A percentile compares a stretch with the other conserved stretches of the same genome.
Conservation (phyloP, 2,329 filamentous ascomycete genomes). For the Lachnum nothofagi region DNA sequence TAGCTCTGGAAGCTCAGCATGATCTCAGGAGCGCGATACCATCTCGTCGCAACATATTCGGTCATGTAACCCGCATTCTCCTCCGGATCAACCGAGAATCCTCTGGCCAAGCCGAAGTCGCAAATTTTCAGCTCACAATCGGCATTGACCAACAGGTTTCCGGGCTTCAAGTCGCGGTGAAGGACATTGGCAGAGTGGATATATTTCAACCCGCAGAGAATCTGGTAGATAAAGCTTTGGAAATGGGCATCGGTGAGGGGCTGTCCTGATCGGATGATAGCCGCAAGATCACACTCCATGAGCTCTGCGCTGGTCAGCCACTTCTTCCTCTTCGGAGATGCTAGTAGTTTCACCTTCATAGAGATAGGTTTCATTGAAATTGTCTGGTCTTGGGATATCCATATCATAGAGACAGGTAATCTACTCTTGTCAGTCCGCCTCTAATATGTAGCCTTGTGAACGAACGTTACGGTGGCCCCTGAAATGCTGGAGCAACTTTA, state of each 20-base stretch:
- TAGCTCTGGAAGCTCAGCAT: constrained; percentile 99
- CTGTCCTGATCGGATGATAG: constrained; percentile 95
- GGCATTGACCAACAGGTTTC: constrained; percentile 94
- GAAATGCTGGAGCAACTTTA: constrained; percentile 98
- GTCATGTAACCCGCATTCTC: constrained; percentile 99
- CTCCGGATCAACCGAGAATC: constrained; percentile 94
- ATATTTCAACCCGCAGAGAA: constrained; percentile 96
- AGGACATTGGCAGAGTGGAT: constrained; percentile 98
- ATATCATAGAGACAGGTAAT: constrained; percentile 99
- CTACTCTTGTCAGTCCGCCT: constrained; percentile 47
- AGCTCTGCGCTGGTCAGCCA: constrained; percentile 60
- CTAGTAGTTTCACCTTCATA: constrained; percentile 71
- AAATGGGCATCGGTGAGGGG: constrained; percentile 97
- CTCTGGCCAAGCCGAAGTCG: constrained; percentile 93
- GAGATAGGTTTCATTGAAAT: constrained; percentile 98
- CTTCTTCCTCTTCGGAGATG: not conserved
- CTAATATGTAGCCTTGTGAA: constrained; percentile 15
- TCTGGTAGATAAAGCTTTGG: constrained; percentile 99
- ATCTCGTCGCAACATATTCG: constrained; percentile 95
- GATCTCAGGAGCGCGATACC: constrained; percentile 98
- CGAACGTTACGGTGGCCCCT: constrained; percentile 79
- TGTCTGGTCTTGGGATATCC: constrained; percentile 95
- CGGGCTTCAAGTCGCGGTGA: constrained; percentile 93
- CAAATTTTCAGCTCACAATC: constrained; percentile 99
- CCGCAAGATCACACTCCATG: constrained; percentile 98